phyloP scores from a whole-genome alignment of 176 grass and related monocot genomes.

The Oryza australiensis region DNA sequence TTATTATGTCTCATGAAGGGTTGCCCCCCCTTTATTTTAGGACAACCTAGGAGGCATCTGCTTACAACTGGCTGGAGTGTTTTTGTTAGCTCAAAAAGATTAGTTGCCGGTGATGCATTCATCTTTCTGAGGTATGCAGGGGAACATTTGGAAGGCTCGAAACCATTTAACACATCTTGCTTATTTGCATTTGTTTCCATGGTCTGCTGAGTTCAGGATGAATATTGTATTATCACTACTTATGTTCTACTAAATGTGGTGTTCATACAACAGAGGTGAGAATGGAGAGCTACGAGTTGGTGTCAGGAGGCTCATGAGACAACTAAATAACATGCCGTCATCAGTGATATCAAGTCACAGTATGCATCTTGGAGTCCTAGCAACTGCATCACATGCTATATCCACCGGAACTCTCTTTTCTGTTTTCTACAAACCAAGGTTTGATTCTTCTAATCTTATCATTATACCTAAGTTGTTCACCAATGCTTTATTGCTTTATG shows the following conservation, averaged over 20 bases:
- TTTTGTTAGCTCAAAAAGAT: constrained; percentile 89
- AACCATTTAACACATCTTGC: background rate
- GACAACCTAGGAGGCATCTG: constrained; percentile 87
- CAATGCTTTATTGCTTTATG: background rate
- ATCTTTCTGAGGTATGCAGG: constrained; percentile 74
- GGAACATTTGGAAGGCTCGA: background rate
- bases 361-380: constrained; percentile 95
- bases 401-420: constrained; percentile 72
- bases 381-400: constrained; percentile 87
- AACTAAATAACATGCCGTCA: constrained; percentile 78
- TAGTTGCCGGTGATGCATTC: constrained; percentile 91
- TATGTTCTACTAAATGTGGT: constrained; percentile 15
- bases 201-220: constrained; percentile 8
- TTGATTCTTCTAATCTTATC: constrained; percentile 6
- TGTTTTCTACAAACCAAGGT: constrained; percentile 97
- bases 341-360: constrained; percentile 96
- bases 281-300: constrained; percentile 79
- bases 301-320: constrained; percentile 63
- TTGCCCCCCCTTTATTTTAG: constrained; percentile 36
- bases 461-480: background rate
- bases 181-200: constrained; percentile 15
- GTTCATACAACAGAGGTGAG: constrained; percentile 56
- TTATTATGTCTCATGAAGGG: background rate
- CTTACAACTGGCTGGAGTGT: constrained; percentile 94
- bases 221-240: background rate